These are phyloP conservation scores for Acer saccharum DNA, from an alignment of 345 rosid species.

Conservation along the genomic window DNA sequence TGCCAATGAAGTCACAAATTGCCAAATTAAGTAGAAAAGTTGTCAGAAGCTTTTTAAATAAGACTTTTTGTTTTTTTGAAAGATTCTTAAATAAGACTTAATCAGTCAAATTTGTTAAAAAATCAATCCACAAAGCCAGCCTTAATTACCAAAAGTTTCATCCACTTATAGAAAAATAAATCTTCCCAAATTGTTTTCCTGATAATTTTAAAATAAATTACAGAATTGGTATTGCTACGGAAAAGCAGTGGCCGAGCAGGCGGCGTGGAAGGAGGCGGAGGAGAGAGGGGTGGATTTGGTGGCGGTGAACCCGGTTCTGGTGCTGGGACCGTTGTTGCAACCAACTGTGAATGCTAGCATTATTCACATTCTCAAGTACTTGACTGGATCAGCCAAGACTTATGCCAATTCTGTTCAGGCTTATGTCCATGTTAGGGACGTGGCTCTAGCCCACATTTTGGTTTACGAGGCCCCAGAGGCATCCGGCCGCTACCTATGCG, in stretches of 20 bases:
- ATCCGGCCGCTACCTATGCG: conserved; percentile 89
- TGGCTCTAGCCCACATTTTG: conserved; percentile 83
- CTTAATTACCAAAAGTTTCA: too few relatives aligned
- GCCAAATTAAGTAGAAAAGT: too few relatives aligned
- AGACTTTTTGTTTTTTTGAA: too few relatives aligned
- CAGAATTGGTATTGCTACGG: conserved; percentile 99
- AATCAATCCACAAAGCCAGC: too few relatives aligned
- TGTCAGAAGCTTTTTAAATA: too few relatives aligned
- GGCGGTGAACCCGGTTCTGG: conserved; percentile 83
- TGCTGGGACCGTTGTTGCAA: conserved; percentile 85
- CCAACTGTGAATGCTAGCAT: conserved; percentile 76
- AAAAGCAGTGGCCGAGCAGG: conserved; percentile 87
- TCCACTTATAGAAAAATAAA: conserved; percentile 17
- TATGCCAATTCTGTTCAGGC: conserved; percentile 90
- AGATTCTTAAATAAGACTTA: too few relatives aligned
- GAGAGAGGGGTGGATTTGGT: conserved; percentile 86
- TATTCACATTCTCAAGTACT: conserved; percentile 87
- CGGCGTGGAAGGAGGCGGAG: conserved; percentile 76
- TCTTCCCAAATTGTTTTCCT: background rate
- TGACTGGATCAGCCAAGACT: conserved; percentile 92
- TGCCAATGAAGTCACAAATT: too few relatives aligned
- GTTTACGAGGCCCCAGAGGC: conserved; percentile 83
- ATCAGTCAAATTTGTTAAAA: too few relatives aligned
- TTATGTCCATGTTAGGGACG: conserved; percentile 86
- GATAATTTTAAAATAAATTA: conserved; percentile 6